These are phyloP conservation scores for Xanthoconium separans DNA, from an alignment of 1,284 basidiomycete genomes.

Conservation along the genomic window DNA sequence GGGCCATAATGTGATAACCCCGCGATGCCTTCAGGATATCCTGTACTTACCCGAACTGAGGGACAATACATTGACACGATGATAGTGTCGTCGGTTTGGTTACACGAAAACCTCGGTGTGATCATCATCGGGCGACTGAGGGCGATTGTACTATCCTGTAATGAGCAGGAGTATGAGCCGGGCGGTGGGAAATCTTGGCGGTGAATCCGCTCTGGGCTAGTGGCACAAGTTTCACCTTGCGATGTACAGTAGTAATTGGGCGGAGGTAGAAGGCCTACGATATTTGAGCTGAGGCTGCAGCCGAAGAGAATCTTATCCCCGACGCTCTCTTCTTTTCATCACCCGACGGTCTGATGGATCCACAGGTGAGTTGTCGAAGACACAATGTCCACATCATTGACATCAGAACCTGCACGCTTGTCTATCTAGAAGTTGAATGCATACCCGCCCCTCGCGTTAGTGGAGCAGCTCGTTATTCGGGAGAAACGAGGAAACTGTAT, in stretches of 20 bases:
- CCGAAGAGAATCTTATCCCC: not conserved
- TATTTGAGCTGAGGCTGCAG: not conserved
- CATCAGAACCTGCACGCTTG: not conserved
- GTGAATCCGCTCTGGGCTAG: too few relatives aligned
- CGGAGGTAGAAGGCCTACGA: not conserved
- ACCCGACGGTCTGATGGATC: slow-evolving; percentile 47
- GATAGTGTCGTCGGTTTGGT: slow-evolving; percentile 61
- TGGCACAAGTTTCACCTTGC: not conserved
- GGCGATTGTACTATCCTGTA: not conserved
- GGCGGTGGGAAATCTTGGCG: not conserved
- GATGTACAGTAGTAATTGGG: not conserved
- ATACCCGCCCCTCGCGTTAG: slow-evolving; percentile 62
- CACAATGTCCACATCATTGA: not conserved
- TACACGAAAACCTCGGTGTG: slow-evolving; percentile 75
- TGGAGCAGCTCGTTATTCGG: slow-evolving; percentile 72
- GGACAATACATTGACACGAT: slow-evolving; percentile 70
- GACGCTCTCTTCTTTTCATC: not conserved
- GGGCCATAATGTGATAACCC: slow-evolving; percentile 22
- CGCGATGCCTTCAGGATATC: slow-evolving; percentile 1
- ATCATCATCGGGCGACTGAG: slow-evolving; percentile 50
- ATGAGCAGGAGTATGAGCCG: not conserved
- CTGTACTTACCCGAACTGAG: slow-evolving; percentile 64
- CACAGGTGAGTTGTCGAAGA: slow-evolving; percentile 44
- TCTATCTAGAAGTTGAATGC: slow-evolving; percentile 58
- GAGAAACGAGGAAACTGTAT: slow-evolving; percentile 88